Base-by-base conservation (phyloP, 148 eudicot species). In the Silene conica region DNA sequence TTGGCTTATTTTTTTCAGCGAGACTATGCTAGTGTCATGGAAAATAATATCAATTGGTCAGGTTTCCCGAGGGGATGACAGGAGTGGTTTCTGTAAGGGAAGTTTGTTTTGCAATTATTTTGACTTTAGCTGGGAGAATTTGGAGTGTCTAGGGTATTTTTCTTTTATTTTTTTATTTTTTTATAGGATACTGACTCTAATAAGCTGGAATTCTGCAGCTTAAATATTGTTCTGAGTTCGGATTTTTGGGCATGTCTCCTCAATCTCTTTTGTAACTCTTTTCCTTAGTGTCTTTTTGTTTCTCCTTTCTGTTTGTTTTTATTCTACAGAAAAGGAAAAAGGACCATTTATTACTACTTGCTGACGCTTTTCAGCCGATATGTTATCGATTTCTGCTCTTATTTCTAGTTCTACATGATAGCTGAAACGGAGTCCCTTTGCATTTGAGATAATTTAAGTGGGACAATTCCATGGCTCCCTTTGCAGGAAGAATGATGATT, bases 401-500 rank as follows among this genome's bases (percentile, higher is more conserved):
- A 38, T 38, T 38, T 38, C 43, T 38, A 7, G 8, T 38, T 38
- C 8, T 38, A 38, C 43, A 5, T 43, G 8, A n/a, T 58, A 66
- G 28, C 54, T 25, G 18, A 2, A 55, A 21, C 1, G 12, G 63
- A 45, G 50, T 58, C 57, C 18, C 11, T 58, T 57, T 20, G 15
- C 55, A 9, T 48, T 31, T 68, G 41, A 31, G 63, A 34, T 76
- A 18, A 48, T 57, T 59, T 65, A 25, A 23, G 28, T 68, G n/a
- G 70, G 38, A 76, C 20, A 34, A 43, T 71, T 48, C 70, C 63
- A 73, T 67, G 63, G 60, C 82, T 66, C 74, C 66, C 73, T 64
- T 73, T 75, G 75, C 89, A 92, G 99, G 83, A 46, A 69, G 79
- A 88, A 84, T 67, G 93, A 77, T 9, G 77, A 85, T 67, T 75